phyloP scores from a whole-genome alignment of 257 asterid species.

The Nicotiana otophora region DNA sequence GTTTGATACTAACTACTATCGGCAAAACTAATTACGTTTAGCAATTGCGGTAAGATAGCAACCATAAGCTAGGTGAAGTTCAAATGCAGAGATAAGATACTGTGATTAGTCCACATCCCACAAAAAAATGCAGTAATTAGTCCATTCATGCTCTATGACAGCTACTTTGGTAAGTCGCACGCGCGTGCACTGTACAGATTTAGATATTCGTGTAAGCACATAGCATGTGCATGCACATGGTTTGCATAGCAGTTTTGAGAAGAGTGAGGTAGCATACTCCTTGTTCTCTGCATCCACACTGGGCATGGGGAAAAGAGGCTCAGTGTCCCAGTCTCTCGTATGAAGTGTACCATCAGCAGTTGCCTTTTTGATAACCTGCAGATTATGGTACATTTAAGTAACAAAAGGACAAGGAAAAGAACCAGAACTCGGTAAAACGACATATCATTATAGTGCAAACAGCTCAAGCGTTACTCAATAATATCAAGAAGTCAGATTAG shows the following conservation, averaged over 20 bases:
- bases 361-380: constrained; percentile 74
- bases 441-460: constrained; percentile 3
- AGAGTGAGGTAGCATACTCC: constrained; percentile 43
- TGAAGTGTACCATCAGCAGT: constrained; percentile 82
- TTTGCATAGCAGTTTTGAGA: neutral
- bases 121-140: no score
- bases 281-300: constrained; percentile 40
- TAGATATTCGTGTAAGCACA: neutral
- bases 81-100: constrained; percentile 1
- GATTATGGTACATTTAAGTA: constrained; percentile 4
- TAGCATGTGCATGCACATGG: neutral
- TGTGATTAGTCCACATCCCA: neutral
- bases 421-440: neutral
- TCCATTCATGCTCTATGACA: neutral
- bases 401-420: constrained; percentile 5
- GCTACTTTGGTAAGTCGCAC: neutral
- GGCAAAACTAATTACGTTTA: neutral
- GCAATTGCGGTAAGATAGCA: neutral
- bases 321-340: constrained; percentile 85
- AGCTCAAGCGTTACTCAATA: neutral
- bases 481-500: no score
- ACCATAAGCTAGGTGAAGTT: neutral
- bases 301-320: constrained; percentile 78
- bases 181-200: neutral
- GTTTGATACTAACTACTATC: neutral